These are phyloP conservation scores for Parasarocladium wereldwijsianum DNA, from an alignment of 2,329 filamentous ascomycete species.

Conservation along the genomic window DNA sequence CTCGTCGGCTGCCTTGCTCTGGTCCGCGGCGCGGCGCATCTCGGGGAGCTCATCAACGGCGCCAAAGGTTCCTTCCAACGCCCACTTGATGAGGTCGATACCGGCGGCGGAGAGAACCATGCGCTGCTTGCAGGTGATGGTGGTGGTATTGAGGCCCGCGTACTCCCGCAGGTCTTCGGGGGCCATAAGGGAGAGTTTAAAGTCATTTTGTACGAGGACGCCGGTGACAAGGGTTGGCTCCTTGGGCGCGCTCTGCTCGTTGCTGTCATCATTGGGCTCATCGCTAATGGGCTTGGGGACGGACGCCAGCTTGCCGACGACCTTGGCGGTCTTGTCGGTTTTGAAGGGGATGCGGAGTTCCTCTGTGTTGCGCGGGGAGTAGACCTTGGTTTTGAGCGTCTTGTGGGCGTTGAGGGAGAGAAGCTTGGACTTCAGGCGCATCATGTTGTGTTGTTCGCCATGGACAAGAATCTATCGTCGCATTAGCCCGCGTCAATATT, in stretches of 20 bases:
- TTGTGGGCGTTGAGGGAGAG: slow-evolving; percentile 82
- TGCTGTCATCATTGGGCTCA: not conserved
- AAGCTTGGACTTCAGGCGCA: slow-evolving; percentile 85
- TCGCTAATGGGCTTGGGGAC: slow-evolving; percentile 31
- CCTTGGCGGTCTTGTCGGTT: slow-evolving; percentile 87
- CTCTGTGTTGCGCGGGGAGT: slow-evolving; percentile 86
- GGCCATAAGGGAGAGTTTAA: slow-evolving; percentile 93
- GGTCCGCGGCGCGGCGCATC: slow-evolving; percentile 26
- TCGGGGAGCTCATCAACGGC: slow-evolving; percentile 57
- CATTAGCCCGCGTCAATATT: not conserved
- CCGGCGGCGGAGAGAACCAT: slow-evolving; percentile 79
- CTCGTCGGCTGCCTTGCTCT: slow-evolving; percentile 17
- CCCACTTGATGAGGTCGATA: slow-evolving; percentile 85
- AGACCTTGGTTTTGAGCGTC: slow-evolving; percentile 74
- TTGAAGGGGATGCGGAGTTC: slow-evolving; percentile 91
- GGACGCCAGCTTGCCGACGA: slow-evolving; percentile 83
- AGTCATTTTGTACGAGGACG: slow-evolving; percentile 92
- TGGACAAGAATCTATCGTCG: slow-evolving; percentile 71
- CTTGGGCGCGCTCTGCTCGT: slow-evolving; percentile 11
- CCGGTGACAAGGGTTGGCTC: slow-evolving; percentile 55
- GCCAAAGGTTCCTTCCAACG: slow-evolving; percentile 86
- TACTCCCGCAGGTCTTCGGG: slow-evolving; percentile 93
- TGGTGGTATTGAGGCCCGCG: slow-evolving; percentile 90
- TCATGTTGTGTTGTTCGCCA: slow-evolving; percentile 96
- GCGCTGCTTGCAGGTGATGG: slow-evolving; percentile 82